These are phyloP conservation scores for Acacia pycnantha DNA, from an alignment of 331 rosid genomes.

Conservation along the genomic window DNA sequence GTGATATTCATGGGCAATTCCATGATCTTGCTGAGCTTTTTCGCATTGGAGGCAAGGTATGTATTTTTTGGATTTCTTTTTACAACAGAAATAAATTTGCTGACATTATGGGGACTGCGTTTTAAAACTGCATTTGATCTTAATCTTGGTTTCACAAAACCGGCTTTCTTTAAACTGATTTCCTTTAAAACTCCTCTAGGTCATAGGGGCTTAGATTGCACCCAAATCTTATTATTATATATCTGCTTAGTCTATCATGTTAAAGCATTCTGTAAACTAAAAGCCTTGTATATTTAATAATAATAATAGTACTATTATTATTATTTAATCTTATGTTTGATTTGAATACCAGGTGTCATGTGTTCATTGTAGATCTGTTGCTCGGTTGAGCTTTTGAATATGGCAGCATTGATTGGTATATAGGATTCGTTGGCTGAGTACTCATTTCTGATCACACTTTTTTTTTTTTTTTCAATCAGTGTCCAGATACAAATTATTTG, in stretches of 20 bases:
- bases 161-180: not conserved
- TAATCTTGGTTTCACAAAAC: not conserved
- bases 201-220: not conserved
- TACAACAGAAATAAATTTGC: not conserved
- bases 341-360: not conserved
- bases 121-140: not conserved
- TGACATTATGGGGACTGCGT: slow-evolving; percentile 2
- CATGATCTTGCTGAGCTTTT: slow-evolving; percentile 98
- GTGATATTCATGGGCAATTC: slow-evolving; percentile 98
- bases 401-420: not conserved
- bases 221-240: not conserved
- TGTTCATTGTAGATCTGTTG: not conserved
- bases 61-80: slow-evolving; percentile 14
- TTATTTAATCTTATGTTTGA: not conserved
- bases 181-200: not conserved
- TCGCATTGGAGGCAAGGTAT: slow-evolving; percentile 95
- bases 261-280: not conserved
- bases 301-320: too few species aligned
- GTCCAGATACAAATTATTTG: slow-evolving; percentile 96
- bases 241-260: not conserved
- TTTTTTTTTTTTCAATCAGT: slow-evolving; percentile 44
- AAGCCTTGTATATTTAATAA: not conserved
- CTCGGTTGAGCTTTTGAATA: not conserved
- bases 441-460: slow-evolving; percentile 9
- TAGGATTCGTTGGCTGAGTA: not conserved